These are phyloP conservation scores for Komagataella mondaviorum DNA, from an alignment of 805 yeast species.

Conservation along the genomic window DNA sequence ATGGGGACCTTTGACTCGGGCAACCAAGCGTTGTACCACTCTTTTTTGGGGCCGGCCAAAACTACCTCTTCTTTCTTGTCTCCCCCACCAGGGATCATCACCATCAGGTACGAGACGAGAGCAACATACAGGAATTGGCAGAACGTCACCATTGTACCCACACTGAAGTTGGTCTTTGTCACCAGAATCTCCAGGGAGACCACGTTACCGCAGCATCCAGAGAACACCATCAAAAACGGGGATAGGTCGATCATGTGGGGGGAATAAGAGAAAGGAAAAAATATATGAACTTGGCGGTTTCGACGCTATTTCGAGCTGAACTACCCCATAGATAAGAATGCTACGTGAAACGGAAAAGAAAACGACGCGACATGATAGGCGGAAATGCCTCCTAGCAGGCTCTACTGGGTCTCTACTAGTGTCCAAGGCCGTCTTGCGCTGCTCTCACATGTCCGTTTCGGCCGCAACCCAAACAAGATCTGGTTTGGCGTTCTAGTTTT, in stretches of 20 bases:
- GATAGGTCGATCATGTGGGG: conserved; percentile 1
- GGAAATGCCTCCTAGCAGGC: no score
- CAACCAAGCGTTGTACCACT: conserved; percentile 15
- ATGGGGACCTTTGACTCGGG: conserved; percentile 25
- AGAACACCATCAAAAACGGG: conserved; percentile 29
- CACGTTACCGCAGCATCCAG: conserved; percentile 68
- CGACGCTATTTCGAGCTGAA: neutral
- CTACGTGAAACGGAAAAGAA: no score
- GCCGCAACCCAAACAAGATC: no score
- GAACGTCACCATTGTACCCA: conserved; percentile 45
- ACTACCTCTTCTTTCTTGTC: neutral
- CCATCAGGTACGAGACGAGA: conserved; percentile 22
- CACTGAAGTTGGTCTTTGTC: conserved; percentile 14
- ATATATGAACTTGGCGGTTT: neutral
- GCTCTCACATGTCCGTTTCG: no score
- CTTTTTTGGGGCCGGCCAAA: conserved; percentile 15
- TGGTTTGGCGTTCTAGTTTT: no score
- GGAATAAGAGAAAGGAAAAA: neutral
- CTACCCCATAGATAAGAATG: no score
- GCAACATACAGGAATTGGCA: conserved; percentile 42
- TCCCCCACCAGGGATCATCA: neutral
- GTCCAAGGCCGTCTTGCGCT: no score
- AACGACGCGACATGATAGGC: no score
- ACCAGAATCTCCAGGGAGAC: conserved; percentile 45
- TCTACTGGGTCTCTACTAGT: no score